Evolutionary conservation across 2,329 filamentous ascomycete species (phyloP).

Genomic region (Fusarium penzigii): DNA sequence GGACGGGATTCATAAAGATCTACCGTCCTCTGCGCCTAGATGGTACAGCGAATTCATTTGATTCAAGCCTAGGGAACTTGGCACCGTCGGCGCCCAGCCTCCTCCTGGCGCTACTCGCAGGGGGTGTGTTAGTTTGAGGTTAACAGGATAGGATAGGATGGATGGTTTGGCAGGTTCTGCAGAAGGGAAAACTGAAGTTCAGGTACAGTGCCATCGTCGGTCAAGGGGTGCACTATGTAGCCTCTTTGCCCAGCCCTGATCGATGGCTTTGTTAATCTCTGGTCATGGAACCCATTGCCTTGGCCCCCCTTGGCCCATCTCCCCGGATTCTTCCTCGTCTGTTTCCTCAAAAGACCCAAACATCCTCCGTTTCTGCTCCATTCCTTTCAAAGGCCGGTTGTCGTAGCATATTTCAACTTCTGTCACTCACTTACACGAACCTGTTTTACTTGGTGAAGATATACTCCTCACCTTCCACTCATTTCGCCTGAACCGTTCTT

Average conservation of each 20-base stretch:
- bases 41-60: background rate
- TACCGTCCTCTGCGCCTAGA: slow-evolving; percentile 9
- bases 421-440: slow-evolving; percentile 9
- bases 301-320: background rate
- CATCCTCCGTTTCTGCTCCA: background rate
- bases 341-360: slow-evolving; percentile 1
- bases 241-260: background rate
- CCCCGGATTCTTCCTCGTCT: background rate
- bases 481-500: slow-evolving; percentile 21
- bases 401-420: slow-evolving; percentile 11
- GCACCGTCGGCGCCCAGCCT: slow-evolving; percentile 9
- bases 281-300: background rate
- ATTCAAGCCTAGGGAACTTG: slow-evolving; percentile 9
- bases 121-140: background rate
- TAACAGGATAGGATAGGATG: too few species aligned
- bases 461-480: slow-evolving; percentile 16
- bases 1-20: slow-evolving; percentile 20
- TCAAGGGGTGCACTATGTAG: too few species aligned
- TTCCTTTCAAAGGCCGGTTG: slow-evolving; percentile 21
- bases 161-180: background rate
- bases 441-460: slow-evolving; percentile 9
- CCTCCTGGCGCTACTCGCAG: slow-evolving; percentile 2
- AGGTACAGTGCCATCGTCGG: too few species aligned
- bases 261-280: background rate
- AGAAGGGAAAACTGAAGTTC: background rate